phyloP scores from a whole-genome alignment of 1,284 basidiomycete species.

The Ceratobasidium sp. region DNA sequence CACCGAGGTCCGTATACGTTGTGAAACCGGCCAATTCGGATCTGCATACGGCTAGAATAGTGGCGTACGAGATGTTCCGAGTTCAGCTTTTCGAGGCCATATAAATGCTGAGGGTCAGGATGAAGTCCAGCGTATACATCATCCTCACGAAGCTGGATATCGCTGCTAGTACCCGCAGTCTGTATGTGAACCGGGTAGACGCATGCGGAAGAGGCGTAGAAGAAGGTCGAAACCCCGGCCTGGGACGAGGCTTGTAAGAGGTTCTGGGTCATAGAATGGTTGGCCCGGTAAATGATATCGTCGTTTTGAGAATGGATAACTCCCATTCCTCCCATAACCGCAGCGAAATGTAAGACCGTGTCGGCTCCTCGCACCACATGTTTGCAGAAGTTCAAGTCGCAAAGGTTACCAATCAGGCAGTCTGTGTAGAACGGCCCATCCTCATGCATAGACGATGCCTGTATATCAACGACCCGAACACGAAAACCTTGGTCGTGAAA shows the following conservation, averaged over 20 bases:
- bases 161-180: conserved; percentile 50
- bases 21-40: conserved; percentile 71
- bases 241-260: conserved; percentile 61
- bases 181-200: conserved; percentile 69
- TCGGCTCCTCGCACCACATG: conserved; percentile 60
- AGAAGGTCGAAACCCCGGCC: conserved; percentile 63
- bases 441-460: conserved; percentile 54
- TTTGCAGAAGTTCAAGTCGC: conserved; percentile 62
- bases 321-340: conserved; percentile 74
- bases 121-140: conserved; percentile 60
- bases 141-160: conserved; percentile 65
- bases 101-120: conserved; percentile 69
- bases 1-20: conserved; percentile 71
- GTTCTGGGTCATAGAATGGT: conserved; percentile 67
- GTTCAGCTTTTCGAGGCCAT: conserved; percentile 71
- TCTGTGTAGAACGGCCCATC: conserved; percentile 58
- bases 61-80: conserved; percentile 65
- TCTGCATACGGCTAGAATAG: conserved; percentile 55
- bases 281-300: conserved; percentile 65
- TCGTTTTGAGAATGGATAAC: conserved; percentile 69
- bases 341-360: conserved; percentile 70
- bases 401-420: conserved; percentile 64
- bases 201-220: conserved; percentile 73
- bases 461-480: conserved; percentile 65
- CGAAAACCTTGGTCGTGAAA: conserved; percentile 57